These are phyloP conservation scores for Phlyctochytrium planicorne DNA, from an alignment of 192 early-diverging fungal genomes.

Conservation along the genomic window DNA sequence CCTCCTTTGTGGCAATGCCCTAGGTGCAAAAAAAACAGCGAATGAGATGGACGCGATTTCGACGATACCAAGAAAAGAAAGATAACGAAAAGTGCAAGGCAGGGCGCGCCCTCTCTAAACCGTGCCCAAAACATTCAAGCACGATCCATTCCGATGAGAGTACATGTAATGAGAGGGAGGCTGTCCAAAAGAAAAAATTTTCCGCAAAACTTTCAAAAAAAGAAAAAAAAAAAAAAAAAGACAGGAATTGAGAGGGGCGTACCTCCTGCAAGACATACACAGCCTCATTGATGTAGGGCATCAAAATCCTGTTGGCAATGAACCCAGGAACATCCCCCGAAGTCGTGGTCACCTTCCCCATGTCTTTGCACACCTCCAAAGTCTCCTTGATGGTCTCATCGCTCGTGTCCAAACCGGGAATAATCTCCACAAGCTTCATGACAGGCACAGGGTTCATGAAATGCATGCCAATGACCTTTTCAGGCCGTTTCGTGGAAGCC, in stretches of 20 bases:
- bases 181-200: conserved; percentile 1
- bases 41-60: too few relatives aligned
- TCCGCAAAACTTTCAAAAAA: too few relatives aligned
- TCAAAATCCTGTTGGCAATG: conserved; percentile 94
- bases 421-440: conserved; percentile 91
- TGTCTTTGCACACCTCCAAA: conserved; percentile 69
- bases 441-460: conserved; percentile 98
- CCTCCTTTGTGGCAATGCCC: conserved; percentile 85
- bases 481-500: conserved; percentile 76
- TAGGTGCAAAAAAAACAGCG: conserved; percentile 28
- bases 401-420: conserved; percentile 88
- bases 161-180: too few relatives aligned
- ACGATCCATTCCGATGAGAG: too few relatives aligned
- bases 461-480: conserved; percentile 97
- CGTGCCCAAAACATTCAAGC: too few relatives aligned
- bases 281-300: conserved; percentile 99
- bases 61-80: too few relatives aligned
- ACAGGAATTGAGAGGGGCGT: too few relatives aligned
- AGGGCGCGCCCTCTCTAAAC: too few relatives aligned
- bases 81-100: too few relatives aligned
- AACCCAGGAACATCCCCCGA: conserved; percentile 92
- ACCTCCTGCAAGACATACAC: conserved; percentile 80
- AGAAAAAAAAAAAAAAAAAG: conserved; percentile 11
- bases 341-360: conserved; percentile 94
- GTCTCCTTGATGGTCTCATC: conserved; percentile 70